A percentile compares a stretch with the other conserved stretches of the same genome.
These are phyloP conservation scores for Russula abietina DNA, from an alignment of 768 basidiomycete genomes.

Conservation along the genomic window DNA sequence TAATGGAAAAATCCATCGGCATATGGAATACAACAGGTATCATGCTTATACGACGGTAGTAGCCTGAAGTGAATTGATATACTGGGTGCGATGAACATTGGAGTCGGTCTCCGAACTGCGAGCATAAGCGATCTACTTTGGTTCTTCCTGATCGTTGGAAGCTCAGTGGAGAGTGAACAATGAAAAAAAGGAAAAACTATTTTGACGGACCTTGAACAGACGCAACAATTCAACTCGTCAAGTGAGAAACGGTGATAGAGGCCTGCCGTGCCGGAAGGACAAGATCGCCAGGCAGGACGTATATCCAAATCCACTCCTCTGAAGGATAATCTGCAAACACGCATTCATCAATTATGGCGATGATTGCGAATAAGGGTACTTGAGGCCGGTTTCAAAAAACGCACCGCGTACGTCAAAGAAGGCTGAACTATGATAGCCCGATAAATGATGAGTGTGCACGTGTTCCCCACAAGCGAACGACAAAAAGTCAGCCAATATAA, in stretches of 20 bases:
- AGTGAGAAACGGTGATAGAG: conserved; percentile 96
- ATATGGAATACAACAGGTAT: not conserved
- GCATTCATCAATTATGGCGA: not conserved
- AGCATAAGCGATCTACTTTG: conserved; percentile 82
- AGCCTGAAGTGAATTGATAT: conserved; percentile 39
- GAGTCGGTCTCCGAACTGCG: conserved; percentile 54
- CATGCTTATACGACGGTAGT: not conserved
- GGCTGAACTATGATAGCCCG: conserved; percentile 49
- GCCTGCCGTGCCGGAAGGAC: conserved; percentile 86
- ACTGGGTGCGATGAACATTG: conserved; percentile 57
- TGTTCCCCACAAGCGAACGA: not conserved
- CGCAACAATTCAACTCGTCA: conserved; percentile 70
- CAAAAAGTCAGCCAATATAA: not conserved
- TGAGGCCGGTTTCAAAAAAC: conserved; percentile 24
- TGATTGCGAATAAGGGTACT: no score
- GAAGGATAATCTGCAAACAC: conserved; percentile 52
- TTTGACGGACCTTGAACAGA: conserved; percentile 67
- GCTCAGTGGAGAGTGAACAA: not conserved
- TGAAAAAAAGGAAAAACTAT: not conserved
- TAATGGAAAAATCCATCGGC: no score
- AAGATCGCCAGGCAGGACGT: conserved; percentile 72
- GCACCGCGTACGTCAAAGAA: conserved; percentile 89
- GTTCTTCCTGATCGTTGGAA: conserved; percentile 61
- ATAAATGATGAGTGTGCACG: not conserved
- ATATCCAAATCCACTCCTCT: conserved; percentile 78